Conservation (phyloP, 2,329 filamentous ascomycete species). For the Pseudogymnoascus sp. region DNA sequence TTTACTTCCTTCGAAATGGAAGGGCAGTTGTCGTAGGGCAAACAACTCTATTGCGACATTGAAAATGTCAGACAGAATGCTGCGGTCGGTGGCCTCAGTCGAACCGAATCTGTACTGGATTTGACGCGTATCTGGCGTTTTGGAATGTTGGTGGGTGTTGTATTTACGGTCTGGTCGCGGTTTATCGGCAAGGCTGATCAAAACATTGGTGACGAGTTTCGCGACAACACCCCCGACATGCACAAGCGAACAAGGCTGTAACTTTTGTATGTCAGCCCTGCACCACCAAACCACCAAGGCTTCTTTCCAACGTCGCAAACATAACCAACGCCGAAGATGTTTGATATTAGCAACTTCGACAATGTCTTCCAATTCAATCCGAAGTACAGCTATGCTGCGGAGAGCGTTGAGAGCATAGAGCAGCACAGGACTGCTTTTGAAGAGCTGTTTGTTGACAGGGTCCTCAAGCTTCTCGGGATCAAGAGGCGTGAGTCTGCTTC, state of each 20-base stretch:
- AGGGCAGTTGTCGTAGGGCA: not conserved
- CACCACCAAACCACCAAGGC: conserved; percentile 7
- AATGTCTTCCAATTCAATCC: conserved; percentile 56
- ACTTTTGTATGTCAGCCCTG: conserved; percentile 5
- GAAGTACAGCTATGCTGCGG: conserved; percentile 54
- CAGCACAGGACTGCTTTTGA: conserved; percentile 58
- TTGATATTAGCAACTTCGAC: conserved; percentile 59
- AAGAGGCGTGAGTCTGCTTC: conserved; percentile 48
- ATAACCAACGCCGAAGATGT: conserved; percentile 35
- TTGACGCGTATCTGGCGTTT: not conserved
- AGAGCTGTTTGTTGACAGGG: conserved; percentile 72
- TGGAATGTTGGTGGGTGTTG: not conserved
- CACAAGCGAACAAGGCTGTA: conserved; percentile 5
- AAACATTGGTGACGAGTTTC: conserved; percentile 6
- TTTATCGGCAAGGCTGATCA: conserved; percentile 7
- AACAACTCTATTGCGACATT: not conserved
- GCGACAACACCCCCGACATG: not conserved
- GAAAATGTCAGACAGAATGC: not conserved
- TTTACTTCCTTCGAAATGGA: conserved; percentile 6
- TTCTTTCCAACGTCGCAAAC: not conserved
- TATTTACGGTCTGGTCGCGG: not conserved
- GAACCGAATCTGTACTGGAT: not conserved
- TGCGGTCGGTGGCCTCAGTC: not conserved
- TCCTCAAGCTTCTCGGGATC: conserved; percentile 62
- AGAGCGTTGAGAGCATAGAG: conserved; percentile 54